These are phyloP conservation scores for Rosa lucieae DNA, from an alignment of 306 rosid genomes.

Conservation along the genomic window DNA sequence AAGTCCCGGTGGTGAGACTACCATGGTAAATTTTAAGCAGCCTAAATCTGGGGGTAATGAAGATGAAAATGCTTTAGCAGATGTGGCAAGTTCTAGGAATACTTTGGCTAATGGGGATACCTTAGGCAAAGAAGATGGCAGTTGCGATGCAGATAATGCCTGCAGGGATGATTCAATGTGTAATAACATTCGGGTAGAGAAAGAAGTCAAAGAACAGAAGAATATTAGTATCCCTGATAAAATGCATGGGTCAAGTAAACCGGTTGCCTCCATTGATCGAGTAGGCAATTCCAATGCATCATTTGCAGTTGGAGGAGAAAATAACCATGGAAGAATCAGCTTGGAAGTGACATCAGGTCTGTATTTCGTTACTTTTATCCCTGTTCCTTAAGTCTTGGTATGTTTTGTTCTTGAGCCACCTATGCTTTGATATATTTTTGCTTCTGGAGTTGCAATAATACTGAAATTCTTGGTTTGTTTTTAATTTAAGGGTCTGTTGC, in stretches of 20 bases:
- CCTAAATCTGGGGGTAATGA: slow-evolving; percentile 52
- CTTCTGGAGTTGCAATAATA: slow-evolving; percentile 17
- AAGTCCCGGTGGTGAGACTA: slow-evolving; percentile 49
- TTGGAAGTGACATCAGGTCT: slow-evolving; percentile 68
- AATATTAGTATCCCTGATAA: slow-evolving; percentile 46
- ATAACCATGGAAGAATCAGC: slow-evolving; percentile 48
- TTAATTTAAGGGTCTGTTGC: slow-evolving; percentile 50
- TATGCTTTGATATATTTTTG: slow-evolving; percentile 8
- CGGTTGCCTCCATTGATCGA: slow-evolving; percentile 44
- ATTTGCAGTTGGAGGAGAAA: slow-evolving; percentile 47
- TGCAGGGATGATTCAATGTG: slow-evolving; percentile 41
- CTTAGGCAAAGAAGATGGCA: slow-evolving; percentile 49
- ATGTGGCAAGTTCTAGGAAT: slow-evolving; percentile 42
- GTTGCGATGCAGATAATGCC: slow-evolving; percentile 38
- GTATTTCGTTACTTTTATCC: slow-evolving; percentile 14
- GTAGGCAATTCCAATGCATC: slow-evolving; percentile 40
- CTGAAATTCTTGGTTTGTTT: slow-evolving; percentile 24
- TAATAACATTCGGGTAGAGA: slow-evolving; percentile 35
- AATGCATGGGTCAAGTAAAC: slow-evolving; percentile 49
- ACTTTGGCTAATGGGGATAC: slow-evolving; percentile 41
- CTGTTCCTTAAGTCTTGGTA: slow-evolving; percentile 14
- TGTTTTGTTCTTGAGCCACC: slow-evolving; percentile 13
- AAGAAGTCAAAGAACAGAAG: slow-evolving; percentile 38
- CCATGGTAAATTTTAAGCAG: slow-evolving; percentile 42
- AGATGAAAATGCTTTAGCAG: slow-evolving; percentile 48